These are phyloP conservation scores for Capronia americana DNA, from an alignment of 2,329 filamentous ascomycete genomes.

Conservation along the genomic window DNA sequence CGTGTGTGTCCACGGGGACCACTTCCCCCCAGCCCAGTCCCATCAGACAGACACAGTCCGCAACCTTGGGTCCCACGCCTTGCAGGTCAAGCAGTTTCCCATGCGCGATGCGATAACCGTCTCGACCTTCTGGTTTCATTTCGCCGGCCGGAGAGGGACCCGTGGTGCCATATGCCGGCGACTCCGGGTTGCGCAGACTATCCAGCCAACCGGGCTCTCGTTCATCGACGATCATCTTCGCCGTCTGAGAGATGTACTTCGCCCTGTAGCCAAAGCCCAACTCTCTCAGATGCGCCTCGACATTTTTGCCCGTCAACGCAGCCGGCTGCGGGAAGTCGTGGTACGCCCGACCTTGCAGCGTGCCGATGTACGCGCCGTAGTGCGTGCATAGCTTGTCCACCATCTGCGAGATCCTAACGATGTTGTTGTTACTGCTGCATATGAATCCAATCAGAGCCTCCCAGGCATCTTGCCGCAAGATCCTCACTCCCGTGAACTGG, in stretches of 20 bases:
- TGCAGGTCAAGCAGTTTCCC: conserved; percentile 77
- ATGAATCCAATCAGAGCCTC: conserved; percentile 94
- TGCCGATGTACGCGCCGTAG: conserved; percentile 79
- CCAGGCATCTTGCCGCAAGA: conserved; percentile 94
- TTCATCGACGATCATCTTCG: conserved; percentile 71
- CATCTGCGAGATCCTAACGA: conserved; percentile 93
- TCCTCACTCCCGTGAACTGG: conserved; percentile 87
- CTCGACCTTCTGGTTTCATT: conserved; percentile 58
- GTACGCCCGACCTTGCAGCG: conserved; percentile 72
- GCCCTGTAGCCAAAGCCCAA: conserved; percentile 95
- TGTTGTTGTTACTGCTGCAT: conserved; percentile 99
- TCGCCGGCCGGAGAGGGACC: conserved; percentile 54
- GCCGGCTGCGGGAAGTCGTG: conserved; percentile 85
- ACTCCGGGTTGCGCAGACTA: conserved; percentile 76
- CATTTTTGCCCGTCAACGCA: conserved; percentile 72
- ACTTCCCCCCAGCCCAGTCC: conserved; percentile 94
- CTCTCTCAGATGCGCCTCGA: conserved; percentile 79
- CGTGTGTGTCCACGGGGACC: conserved; percentile 95
- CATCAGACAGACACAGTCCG: conserved; percentile 96
- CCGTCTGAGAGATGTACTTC: conserved; percentile 88
- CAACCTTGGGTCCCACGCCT: conserved; percentile 94
- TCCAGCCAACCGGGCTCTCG: conserved; percentile 78
- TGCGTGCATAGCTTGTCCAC: conserved; percentile 86
- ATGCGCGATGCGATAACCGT: conserved; percentile 80
- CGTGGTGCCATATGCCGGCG: conserved; percentile 61